Evolutionary conservation across 192 early-diverging fungal species (phyloP), one percentile per base, ranked within the genome.

Genomic region (Coemansia sp.): DNA sequence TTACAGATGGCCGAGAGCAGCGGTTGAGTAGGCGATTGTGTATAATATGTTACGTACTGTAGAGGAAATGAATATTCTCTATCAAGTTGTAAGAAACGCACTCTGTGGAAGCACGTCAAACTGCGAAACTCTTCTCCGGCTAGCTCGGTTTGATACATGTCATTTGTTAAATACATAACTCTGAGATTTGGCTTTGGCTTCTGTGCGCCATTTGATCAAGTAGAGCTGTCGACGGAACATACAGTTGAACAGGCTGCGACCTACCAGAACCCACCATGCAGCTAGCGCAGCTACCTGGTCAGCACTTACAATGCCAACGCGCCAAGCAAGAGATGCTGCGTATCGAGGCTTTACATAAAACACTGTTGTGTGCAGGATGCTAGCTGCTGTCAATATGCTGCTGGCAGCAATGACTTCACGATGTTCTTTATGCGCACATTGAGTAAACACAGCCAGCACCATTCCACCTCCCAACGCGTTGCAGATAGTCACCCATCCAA

Each of bases 221-320:
- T 62, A 51, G 11, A 15, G 20, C 11, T 56, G 44, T 17, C 36
- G 39, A 3, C 54, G 40, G 39, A 55, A 36, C 14, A 56, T 18
- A 40, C 68, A 56, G 30, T 39, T 38, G 48, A 55, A 58, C 6
- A 72, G 14, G 11, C 56, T 46, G 8, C 39, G 18, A 15, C 66
- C 66, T 26, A 61, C 45, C 6, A 69, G 18, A 1, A 36, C 5
- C 73, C 73, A 76, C 73, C 66, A 76, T 0, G 62, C 58, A 10
- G n/a, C 16, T 6, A 69, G 12, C 39, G 41, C 49, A 0, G 66
- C 42, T 2, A 26, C 30, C 52, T 66, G 62, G 28, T 76, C 62
- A 1, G 58, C 15, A 14, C 66, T 42, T 2, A 76, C 58, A 12
- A 66, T 47, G 2, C 62, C 47, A 1, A 59, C 23, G 2, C 73